Base-by-base conservation (phyloP, 208 protist genomes). In the Trypanosoma scelopori region DNA sequence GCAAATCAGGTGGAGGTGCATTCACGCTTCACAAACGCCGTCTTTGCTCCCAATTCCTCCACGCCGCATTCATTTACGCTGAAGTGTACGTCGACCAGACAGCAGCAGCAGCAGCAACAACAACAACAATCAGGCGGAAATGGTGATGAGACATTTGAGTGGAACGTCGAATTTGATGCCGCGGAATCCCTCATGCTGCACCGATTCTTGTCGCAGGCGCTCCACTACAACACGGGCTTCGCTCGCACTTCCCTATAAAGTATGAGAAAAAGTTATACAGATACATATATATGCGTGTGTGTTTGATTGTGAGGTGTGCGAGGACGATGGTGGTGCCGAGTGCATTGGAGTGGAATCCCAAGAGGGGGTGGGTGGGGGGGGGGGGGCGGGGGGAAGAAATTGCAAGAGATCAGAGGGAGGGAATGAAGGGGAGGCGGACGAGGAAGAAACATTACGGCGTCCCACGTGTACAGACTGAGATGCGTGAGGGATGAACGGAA, bases 111-210 rank as follows among this genome's bases (percentile, higher is more conserved):
- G 30, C 76, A 86, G 78, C 71, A 70, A 49, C 71, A 88, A 68
- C 61, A 62, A 12, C 48, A 45, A 13, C 76, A 83, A 23, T 76
- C 76, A 61, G 55, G 56, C 7, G 78, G 84, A 48, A 67, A 82
- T 42, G 68, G 75, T 20, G 82, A 84, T 60, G 84, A 87, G 39
- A 81, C 73, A 50, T 74, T 92, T 42, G 81, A 89, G 52, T 94
- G 89, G 89, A 61, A 51, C 16, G 85, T 88, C 18, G 57, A 78
- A 12, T 67, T 94, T 56, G 84, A 94, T 47, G 52, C 76, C 0
- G 89, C 89, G 12, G 85, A 90, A 74, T 90, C 89, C 5, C 71
- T 94, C 16, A 92, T 94, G 89, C 73, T 94, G 15, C 84, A 94
- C 52, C 89, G 89, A 46, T 94, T 94, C 53, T 76, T 94, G 9